Evolutionary conservation across 805 yeast genomes (phyloP), one percentile per base, ranked within the genome.

Genomic region (Wickerhamiella alocasiicola): DNA sequence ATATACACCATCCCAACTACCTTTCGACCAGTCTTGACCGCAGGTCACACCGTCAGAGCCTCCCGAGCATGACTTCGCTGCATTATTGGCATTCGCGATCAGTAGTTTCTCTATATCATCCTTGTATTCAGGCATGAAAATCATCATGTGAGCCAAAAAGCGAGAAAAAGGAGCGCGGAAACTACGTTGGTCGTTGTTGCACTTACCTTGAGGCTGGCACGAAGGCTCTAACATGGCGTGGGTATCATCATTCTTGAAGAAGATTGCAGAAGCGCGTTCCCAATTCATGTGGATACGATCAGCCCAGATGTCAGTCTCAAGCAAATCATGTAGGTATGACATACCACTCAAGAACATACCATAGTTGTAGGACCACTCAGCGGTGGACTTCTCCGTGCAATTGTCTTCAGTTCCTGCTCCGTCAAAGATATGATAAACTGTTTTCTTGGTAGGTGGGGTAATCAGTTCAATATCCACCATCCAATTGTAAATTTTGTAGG

Each of bases 41-140:
- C 94, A 82, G 0, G 91, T 81, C 47, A 74, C 72, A 7, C 77
- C 77, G 55, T 81, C 91, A 2, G 59, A 33, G 49, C 88, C 91
- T 45, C 94, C 94, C 1, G 75, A 62, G 59, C 94, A 81, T 1
- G 84, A 70, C 40, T 62, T 60, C 2, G 84, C 84, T 1, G 91
- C 93, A 23, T 74, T 93, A 21, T 46, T 43, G 3, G 81, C 78
- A 20, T 77, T 74, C 28, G 62, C 61, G 20, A 61, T 61, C 17
- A 77, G 47, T 52, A 68, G 62, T 3, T 56, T 46, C 47, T 61
- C 59, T 45, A 78, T 70, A 4, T 55, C 50, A 33, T 64, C 67
- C 35, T 54, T 56, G 5, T 77, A 65, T 36, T 65, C 60, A 2
- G 81, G 81, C 4, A 70, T 75, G 62, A 78, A 56, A 32, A 71